phyloP scores from a whole-genome alignment of 305 asterid species.

The Fraxinus greggii region DNA sequence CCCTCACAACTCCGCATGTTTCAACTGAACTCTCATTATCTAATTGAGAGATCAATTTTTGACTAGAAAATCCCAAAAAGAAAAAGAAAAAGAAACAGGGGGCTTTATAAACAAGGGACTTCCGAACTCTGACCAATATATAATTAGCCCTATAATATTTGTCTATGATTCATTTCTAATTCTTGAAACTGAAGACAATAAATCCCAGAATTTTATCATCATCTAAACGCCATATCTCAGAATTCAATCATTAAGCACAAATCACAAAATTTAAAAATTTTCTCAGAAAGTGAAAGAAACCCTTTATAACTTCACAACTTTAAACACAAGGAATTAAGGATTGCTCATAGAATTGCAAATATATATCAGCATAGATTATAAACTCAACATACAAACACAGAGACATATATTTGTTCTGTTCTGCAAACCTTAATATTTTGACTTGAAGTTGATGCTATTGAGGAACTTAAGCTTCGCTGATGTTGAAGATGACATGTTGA shows the following conservation, averaged over 20 bases:
- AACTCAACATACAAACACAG: neutral
- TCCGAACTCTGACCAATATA: neutral
- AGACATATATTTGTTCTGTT: neutral
- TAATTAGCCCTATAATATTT: too few relatives aligned
- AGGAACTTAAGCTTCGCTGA: conserved; percentile 30
- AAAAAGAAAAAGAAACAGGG: neutral
- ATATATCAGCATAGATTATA: neutral
- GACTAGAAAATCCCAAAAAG: neutral
- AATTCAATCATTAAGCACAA: neutral
- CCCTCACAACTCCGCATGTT: neutral
- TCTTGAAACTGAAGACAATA: neutral
- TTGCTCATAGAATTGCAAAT: conserved; percentile 3
- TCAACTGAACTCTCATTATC: neutral
- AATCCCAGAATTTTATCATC: conserved; percentile 7
- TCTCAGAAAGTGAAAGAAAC: neutral
- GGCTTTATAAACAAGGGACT: neutral
- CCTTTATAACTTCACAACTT: conserved; percentile 13
- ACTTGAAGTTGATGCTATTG: conserved; percentile 39
- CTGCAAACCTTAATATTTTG: conserved; percentile 44
- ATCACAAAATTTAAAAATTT: neutral
- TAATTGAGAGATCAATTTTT: neutral
- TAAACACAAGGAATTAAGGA: conserved; percentile 21
- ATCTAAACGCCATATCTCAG: neutral
- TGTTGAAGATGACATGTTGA: conserved; percentile 19
- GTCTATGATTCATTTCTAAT: neutral